Evolutionary conservation across 2,329 filamentous ascomycete genomes (phyloP).

Genomic region (Alternaria angustiovoidea): DNA sequence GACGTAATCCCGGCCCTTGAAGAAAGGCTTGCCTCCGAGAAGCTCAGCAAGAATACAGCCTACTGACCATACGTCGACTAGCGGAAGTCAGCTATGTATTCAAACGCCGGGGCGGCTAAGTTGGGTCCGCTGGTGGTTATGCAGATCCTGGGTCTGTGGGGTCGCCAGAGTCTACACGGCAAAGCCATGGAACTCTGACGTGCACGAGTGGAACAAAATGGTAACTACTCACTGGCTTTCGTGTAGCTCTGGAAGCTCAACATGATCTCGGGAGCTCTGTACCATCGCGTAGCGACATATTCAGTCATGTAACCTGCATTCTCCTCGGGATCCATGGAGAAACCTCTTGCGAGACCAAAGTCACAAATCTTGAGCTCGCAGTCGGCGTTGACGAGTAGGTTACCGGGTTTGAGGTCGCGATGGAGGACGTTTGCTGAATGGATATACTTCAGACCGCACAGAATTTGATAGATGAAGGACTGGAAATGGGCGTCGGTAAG

Average conservation of each 20-base stretch:
- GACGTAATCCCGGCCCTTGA: slow-evolving; percentile 99
- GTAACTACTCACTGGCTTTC: slow-evolving; percentile 75
- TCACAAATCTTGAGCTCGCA: slow-evolving; percentile 99
- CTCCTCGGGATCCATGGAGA: slow-evolving; percentile 96
- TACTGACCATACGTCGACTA: slow-evolving; percentile 99
- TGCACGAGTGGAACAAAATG: not conserved
- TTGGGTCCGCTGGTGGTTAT: slow-evolving; percentile 4
- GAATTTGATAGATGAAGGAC: slow-evolving; percentile 99
- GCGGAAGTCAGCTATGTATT: slow-evolving; percentile 27
- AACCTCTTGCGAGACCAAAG: slow-evolving; percentile 94
- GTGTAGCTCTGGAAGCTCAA: slow-evolving; percentile 99
- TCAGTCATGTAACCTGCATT: slow-evolving; percentile 99
- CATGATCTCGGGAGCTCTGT: slow-evolving; percentile 99
- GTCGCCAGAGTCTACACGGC: slow-evolving; percentile 2
- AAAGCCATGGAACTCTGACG: slow-evolving; percentile 1
- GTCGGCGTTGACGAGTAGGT: slow-evolving; percentile 96
- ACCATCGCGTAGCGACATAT: slow-evolving; percentile 98
- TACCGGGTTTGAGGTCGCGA: slow-evolving; percentile 95
- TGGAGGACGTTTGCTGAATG: slow-evolving; percentile 98
- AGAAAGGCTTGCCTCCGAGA: slow-evolving; percentile 94
- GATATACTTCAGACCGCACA: slow-evolving; percentile 98
- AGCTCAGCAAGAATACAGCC: slow-evolving; percentile 97
- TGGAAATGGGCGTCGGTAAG: slow-evolving; percentile 99
- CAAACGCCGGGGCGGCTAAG: slow-evolving; percentile 14
- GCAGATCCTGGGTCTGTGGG: slow-evolving; percentile 9